Evolutionary conservation across 2,329 filamentous ascomycete genomes (phyloP).

Genomic region (Paraphaeosphaeria sporulosa): DNA sequence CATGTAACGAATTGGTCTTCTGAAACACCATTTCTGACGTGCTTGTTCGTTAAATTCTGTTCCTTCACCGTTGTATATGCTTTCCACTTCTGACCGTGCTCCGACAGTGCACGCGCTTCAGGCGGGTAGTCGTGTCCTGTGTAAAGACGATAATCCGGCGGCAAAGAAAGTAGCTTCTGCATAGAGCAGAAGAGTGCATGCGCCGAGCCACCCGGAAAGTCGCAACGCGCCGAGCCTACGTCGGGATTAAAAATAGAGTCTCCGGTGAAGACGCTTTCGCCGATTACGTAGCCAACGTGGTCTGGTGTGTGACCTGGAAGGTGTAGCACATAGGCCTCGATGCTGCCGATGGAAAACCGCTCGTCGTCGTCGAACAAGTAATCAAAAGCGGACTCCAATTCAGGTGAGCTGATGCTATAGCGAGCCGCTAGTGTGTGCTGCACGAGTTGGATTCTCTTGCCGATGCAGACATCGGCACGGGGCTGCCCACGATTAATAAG

Average conservation of each 20-base stretch:
- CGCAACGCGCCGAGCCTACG: constrained; percentile 43
- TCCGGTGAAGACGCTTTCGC: constrained; percentile 49
- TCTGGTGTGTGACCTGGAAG: constrained; percentile 69
- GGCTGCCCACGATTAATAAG: constrained; percentile 46
- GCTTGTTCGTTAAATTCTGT: too few relatives aligned
- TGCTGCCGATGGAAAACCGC: constrained; percentile 58
- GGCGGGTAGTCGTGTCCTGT: constrained; percentile 48
- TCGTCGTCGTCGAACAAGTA: constrained; percentile 63
- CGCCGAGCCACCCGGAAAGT: constrained; percentile 46
- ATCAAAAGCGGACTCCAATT: constrained; percentile 61
- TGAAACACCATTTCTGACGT: too few relatives aligned
- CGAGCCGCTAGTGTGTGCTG: too few relatives aligned
- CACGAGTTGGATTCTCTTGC: too few relatives aligned
- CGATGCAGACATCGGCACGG: too few relatives aligned
- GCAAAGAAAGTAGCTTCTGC: constrained; percentile 35
- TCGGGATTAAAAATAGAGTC: constrained; percentile 46
- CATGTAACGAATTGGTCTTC: too few relatives aligned
- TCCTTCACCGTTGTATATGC: too few relatives aligned
- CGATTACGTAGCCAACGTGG: constrained; percentile 66
- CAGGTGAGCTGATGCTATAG: constrained; percentile 46
- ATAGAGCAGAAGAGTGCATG: constrained; percentile 34
- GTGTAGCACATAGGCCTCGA: constrained; percentile 59
- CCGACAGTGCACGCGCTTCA: too few relatives aligned
- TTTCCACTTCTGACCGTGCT: too few relatives aligned
- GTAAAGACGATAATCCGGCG: constrained; percentile 38